These are phyloP conservation scores for Colletotrichum tofieldiae DNA, from an alignment of 2,329 filamentous ascomycete species.

Conservation along the genomic window DNA sequence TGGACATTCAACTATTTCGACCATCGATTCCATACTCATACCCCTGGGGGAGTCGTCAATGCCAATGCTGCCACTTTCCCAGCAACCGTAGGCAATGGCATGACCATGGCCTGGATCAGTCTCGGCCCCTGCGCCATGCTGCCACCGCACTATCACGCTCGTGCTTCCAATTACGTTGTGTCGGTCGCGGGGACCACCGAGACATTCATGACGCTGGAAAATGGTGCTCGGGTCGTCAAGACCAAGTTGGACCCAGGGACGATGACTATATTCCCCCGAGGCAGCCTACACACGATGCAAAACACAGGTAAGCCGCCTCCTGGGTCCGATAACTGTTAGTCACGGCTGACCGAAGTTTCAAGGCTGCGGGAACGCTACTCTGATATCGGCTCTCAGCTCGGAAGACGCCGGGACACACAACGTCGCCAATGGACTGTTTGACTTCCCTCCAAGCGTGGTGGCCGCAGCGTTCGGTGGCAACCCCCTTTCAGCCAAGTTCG, in stretches of 20 bases:
- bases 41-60: conserved; percentile 65
- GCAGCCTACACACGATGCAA: conserved; percentile 65
- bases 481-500: conserved; percentile 46
- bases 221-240: conserved; percentile 61
- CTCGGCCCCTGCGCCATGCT: conserved; percentile 68
- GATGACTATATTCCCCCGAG: conserved; percentile 66
- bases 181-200: conserved; percentile 63
- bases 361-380: conserved; percentile 64
- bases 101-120: conserved; percentile 63
- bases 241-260: conserved; percentile 59
- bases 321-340: too few relatives aligned
- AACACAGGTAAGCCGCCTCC: conserved; percentile 59
- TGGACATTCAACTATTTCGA: conserved; percentile 67
- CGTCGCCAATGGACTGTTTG: conserved; percentile 60
- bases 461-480: conserved; percentile 58
- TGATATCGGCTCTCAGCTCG: conserved; percentile 64
- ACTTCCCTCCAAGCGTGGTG: conserved; percentile 58
- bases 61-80: conserved; percentile 68
- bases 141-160: conserved; percentile 65
- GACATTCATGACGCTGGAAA: conserved; percentile 68
- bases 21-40: conserved; percentile 58
- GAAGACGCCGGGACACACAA: conserved; percentile 67
- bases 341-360: conserved; percentile 3
- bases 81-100: conserved; percentile 61
- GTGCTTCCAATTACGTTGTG: conserved; percentile 65